A percentile compares a stretch with the other conserved stretches of the same genome.
These are phyloP conservation scores for Pneumocystis jirovecii DNA, from an alignment of 1,139 yeast species.

Conservation along the genomic window DNA sequence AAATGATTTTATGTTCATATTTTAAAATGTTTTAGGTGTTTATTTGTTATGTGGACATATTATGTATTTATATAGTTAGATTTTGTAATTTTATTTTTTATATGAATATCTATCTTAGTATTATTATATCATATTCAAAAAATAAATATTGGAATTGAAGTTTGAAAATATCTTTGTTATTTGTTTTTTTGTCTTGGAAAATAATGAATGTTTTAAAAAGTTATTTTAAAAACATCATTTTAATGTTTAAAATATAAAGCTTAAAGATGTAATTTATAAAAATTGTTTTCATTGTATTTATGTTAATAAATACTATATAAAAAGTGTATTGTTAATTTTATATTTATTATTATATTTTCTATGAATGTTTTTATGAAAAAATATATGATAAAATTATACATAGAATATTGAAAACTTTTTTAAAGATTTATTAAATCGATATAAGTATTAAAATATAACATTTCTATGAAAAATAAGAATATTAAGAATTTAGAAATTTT, in stretches of 20 bases:
- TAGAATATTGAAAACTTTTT: not conserved
- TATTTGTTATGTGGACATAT: too few species aligned
- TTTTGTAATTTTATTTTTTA: not conserved
- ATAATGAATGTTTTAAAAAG: not conserved
- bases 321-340: not conserved
- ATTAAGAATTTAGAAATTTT: not conserved
- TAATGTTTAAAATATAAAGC: not conserved
- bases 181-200: too few species aligned
- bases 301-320: not conserved
- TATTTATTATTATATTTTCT: not conserved
- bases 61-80: too few species aligned
- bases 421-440: not conserved
- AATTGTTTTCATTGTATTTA: not conserved
- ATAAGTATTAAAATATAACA: too few species aligned
- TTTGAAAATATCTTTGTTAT: not conserved
- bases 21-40: not conserved
- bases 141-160: not conserved
- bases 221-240: not conserved
- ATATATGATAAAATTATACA: not conserved
- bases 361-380: not conserved
- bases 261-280: not conserved
- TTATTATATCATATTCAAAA: not conserved
- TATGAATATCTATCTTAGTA: not conserved
- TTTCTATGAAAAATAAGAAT: not conserved
- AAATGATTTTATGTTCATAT: too few species aligned